Evolutionary conservation across 2,329 filamentous ascomycete species (phyloP), one percentile per base, ranked within the genome.

Genomic region (Hymenoscyphus linearis): DNA sequence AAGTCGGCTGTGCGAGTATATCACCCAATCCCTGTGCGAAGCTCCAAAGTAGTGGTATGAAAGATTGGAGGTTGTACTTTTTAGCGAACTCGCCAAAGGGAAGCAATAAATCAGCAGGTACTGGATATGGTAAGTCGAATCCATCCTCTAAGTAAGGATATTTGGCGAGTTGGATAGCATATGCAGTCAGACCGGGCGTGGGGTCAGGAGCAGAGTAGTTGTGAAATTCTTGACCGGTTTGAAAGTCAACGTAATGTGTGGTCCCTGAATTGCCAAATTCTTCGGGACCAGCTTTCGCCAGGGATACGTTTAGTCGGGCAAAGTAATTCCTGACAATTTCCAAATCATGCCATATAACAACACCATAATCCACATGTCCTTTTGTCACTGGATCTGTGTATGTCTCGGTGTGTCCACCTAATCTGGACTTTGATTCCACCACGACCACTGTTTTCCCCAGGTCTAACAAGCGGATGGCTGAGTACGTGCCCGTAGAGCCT

Each of bases 361-460:
- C 76, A 9, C 76, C 76, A 61, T 71, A 74, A 60, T 79, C 73
- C 58, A 75, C 59, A 0, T 69, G 71, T 0, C 63, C 60, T 16
- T 71, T 70, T 4, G 74, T 76, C 0, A 55, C 56, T 14, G 74
- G 71, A 44, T 77, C 76, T 3, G 68, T 72, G 65, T 79, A 82
- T 10, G 78, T 82, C 25, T 79, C 71, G 5, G 78, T 77, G 64
- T 82, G 79, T 2, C 81, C 80, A 18, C 81, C 81, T 63, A 81
- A 66, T 9, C 55, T 57, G 18, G 59, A 57, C 53, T 76, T 65
- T 55, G 71, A 70, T 62, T 81, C 79, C 34, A 80, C 63, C 0
- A 80, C 65, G 1, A 74, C 69, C 22, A 79, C 70, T 3, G 62
- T 74, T 31, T 75, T 71, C 47, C 73, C 72, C 40, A 68, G 57